These are phyloP conservation scores for Acer saccharum DNA, from an alignment of 345 rosid species.

Conservation along the genomic window DNA sequence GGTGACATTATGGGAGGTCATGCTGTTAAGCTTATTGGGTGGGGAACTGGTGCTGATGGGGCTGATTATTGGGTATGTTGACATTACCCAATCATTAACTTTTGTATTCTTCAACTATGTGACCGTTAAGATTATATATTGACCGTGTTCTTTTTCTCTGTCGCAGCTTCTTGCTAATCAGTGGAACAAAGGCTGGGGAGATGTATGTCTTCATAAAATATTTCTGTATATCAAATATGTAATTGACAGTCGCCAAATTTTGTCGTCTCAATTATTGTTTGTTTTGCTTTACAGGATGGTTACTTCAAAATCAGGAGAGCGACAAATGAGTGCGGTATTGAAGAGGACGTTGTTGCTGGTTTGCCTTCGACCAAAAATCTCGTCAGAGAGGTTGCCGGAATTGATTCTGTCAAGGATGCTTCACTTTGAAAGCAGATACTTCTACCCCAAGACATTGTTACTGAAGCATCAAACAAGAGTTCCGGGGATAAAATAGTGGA, in stretches of 20 bases:
- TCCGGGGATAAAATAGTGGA: neutral
- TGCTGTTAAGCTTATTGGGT: slow-evolving; percentile 94
- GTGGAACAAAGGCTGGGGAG: slow-evolving; percentile 96
- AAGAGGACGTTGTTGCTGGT: slow-evolving; percentile 77
- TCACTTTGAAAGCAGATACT: slow-evolving; percentile 32
- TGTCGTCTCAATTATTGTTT: slow-evolving; percentile 1
- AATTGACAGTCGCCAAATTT: neutral
- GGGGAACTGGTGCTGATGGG: slow-evolving; percentile 89
- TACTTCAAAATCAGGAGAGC: slow-evolving; percentile 90
- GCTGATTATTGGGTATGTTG: slow-evolving; percentile 88
- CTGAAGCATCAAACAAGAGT: slow-evolving; percentile 1
- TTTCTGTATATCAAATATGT: neutral
- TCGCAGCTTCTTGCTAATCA: slow-evolving; percentile 91
- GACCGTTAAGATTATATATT: neutral
- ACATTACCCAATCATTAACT: neutral
- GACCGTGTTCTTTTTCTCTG: slow-evolving; percentile 12
- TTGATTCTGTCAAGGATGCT: slow-evolving; percentile 40
- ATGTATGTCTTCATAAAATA: slow-evolving; percentile 49
- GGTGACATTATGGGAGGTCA: slow-evolving; percentile 85
- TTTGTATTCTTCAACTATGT: neutral
- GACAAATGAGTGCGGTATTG: slow-evolving; percentile 88
- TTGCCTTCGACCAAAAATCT: slow-evolving; percentile 80
- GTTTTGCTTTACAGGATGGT: slow-evolving; percentile 63
- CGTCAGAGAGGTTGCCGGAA: slow-evolving; percentile 39
- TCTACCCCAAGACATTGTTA: neutral